Percentiles rank a stretch among this genome's conserved stretches.
Conservation (phyloP, 129 eudicot species). For the Pulicaria dysenterica region DNA sequence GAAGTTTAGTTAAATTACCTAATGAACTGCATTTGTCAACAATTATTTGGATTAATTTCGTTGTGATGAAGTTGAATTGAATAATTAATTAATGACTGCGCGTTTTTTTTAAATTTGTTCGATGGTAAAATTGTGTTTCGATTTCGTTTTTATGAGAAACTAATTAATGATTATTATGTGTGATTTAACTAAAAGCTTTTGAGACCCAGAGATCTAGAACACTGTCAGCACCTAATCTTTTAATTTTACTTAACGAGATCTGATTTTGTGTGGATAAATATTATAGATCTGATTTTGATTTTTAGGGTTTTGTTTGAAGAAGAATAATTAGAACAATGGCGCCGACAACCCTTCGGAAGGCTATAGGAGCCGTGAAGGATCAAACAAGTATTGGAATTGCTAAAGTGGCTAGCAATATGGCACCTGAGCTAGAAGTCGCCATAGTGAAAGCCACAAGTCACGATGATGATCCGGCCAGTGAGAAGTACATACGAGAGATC, state of each 20-base stretch:
- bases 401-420: slow-evolving; percentile 73
- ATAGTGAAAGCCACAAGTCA: slow-evolving; percentile 85
- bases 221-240: slow-evolving; percentile 2
- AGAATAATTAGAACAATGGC: slow-evolving; percentile 45
- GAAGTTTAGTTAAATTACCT: neutral
- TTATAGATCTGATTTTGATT: slow-evolving; percentile 2
- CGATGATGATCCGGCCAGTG: slow-evolving; percentile 75
- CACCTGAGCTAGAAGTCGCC: slow-evolving; percentile 80
- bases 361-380: slow-evolving; percentile 83
- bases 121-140: neutral
- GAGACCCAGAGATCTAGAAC: slow-evolving; percentile 8
- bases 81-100: neutral
- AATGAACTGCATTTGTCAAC: slow-evolving; percentile 13
- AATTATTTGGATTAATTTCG: slow-evolving; percentile 16
- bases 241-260: neutral
- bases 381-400: slow-evolving; percentile 82
- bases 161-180: slow-evolving; percentile 6
- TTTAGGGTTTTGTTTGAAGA: slow-evolving; percentile 23
- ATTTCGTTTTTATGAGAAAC: neutral
- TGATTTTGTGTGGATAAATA: slow-evolving; percentile 3
- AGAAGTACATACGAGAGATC: slow-evolving; percentile 68
- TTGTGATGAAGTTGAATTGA: neutral
- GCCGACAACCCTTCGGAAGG: slow-evolving; percentile 71
- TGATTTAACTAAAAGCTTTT: neutral
- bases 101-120: neutral